Base-by-base conservation (phyloP, 1,139 yeast species). In the Nadsonia starkeyi-henricii region DNA sequence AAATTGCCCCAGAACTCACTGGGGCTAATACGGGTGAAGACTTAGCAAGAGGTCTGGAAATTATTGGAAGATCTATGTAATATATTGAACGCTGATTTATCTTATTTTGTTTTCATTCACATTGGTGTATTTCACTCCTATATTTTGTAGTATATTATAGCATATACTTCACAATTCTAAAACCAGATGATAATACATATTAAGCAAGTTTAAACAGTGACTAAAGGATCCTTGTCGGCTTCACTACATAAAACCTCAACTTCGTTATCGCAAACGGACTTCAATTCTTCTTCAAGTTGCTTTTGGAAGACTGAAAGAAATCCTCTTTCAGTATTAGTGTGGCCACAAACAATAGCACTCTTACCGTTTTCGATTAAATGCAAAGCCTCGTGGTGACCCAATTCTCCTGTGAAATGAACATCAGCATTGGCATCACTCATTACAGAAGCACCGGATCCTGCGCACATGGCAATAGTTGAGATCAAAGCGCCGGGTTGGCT, bases 271-370 rank as follows among this genome's bases (percentile, higher is more conserved):
- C 57, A 55, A 8, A 56, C 63, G 13, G 50, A 52, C 20, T 51
- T 49, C 42, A 78, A 65, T 55, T 75, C 79, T 5, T 56, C 47
- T 41, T 53, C 54, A 53, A 82, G 68, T 61, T 78, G 83, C 42
- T 63, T 54, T 54, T 72, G 70, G 65, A 91, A 65, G 2, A 61
- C 65, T 3, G 60, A 57, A 48, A 91, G 68, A 58, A 81, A 91
- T 0, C 95, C 95, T 49, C 98, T 72, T 64, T 93, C 99, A 0
- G 96, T 85, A 60, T 91, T 89, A 20, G 94, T 76, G 59, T 93
- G 98, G 56, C 89, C 89, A 57, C 95, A 84, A 2, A 78, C 75
- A 47, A 91, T 72, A 2, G 88, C 86, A 12, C 79, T 71, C 13
- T 78, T 70, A 0, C 95, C 96, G n/a, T 68, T 61, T 57, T 89